Evolutionary conservation across 768 basidiomycete genomes (phyloP).

Genomic region (Boletales sp.): DNA sequence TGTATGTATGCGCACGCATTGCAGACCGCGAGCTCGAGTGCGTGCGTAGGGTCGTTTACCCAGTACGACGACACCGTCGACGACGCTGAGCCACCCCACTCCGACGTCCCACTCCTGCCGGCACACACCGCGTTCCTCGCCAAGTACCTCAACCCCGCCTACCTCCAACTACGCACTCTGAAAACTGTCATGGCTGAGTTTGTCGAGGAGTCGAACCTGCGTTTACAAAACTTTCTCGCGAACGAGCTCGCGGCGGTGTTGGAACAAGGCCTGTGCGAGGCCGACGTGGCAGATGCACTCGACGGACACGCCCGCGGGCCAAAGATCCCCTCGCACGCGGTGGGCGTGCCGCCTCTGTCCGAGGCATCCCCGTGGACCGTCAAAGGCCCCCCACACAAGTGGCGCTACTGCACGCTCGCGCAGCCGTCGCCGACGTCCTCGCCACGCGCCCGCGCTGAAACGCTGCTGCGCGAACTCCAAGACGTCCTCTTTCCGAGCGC

Average conservation of each 20-base stretch:
- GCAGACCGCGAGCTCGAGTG: slow-evolving; percentile 54
- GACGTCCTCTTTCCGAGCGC: slow-evolving; percentile 72
- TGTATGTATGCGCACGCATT: neutral
- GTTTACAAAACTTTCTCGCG: slow-evolving; percentile 83
- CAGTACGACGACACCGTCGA: slow-evolving; percentile 41
- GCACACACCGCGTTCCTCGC: slow-evolving; percentile 70
- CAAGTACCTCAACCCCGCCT: slow-evolving; percentile 85
- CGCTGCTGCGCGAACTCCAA: slow-evolving; percentile 46
- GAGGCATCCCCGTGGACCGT: slow-evolving; percentile 60
- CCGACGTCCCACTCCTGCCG: slow-evolving; percentile 50
- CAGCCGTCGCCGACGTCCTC: neutral
- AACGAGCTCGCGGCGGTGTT: slow-evolving; percentile 65
- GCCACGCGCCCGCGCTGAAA: slow-evolving; percentile 17
- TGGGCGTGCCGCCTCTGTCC: slow-evolving; percentile 45
- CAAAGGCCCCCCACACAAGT: slow-evolving; percentile 90
- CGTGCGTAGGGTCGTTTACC: slow-evolving; percentile 41
- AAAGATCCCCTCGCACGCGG: slow-evolving; percentile 62
- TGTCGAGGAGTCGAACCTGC: slow-evolving; percentile 80
- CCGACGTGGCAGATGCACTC: slow-evolving; percentile 64
- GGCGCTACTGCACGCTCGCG: slow-evolving; percentile 78
- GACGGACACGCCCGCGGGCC: slow-evolving; percentile 45
- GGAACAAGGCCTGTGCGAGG: slow-evolving; percentile 58
- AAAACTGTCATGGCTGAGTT: slow-evolving; percentile 78
- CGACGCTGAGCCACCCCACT: slow-evolving; percentile 44
- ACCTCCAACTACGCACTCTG: slow-evolving; percentile 81